Percentiles rank a stretch among this genome's conserved stretches.
These are phyloP conservation scores for Citrullus mucosospermus DNA, from an alignment of 306 rosid genomes.

Conservation along the genomic window DNA sequence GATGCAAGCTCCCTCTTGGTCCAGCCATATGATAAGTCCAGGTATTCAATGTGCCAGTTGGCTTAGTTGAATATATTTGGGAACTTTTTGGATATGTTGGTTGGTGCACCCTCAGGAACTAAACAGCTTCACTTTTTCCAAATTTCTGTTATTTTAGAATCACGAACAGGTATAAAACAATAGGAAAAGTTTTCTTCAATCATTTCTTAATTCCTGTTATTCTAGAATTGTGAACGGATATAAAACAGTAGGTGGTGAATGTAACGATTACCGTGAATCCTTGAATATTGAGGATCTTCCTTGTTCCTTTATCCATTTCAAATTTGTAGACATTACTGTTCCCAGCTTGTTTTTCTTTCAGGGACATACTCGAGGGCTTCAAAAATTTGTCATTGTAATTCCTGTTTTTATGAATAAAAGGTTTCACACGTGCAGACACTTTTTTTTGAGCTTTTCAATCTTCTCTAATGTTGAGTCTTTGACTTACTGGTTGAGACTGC, in stretches of 20 bases:
- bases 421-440: background rate
- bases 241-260: no score
- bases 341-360: background rate
- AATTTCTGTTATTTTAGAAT: background rate
- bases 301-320: background rate
- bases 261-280: background rate
- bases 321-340: background rate
- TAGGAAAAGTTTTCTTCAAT: background rate
- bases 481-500: background rate
- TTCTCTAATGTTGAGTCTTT: background rate
- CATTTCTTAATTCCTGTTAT: no score
- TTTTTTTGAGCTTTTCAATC: background rate
- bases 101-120: background rate
- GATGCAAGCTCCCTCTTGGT: slow-evolving; percentile 77
- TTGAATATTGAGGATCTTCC: background rate
- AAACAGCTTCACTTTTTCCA: background rate
- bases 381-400: background rate
- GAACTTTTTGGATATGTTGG: background rate
- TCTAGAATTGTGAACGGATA: no score
- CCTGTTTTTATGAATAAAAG: background rate
- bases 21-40: slow-evolving; percentile 89
- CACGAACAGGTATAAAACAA: background rate
- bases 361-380: background rate
- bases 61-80: background rate
- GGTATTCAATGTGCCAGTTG: slow-evolving; percentile 34